These are phyloP conservation scores for Beauveria rudraprayagi DNA, from an alignment of 2,329 filamentous ascomycete genomes.

Conservation along the genomic window DNA sequence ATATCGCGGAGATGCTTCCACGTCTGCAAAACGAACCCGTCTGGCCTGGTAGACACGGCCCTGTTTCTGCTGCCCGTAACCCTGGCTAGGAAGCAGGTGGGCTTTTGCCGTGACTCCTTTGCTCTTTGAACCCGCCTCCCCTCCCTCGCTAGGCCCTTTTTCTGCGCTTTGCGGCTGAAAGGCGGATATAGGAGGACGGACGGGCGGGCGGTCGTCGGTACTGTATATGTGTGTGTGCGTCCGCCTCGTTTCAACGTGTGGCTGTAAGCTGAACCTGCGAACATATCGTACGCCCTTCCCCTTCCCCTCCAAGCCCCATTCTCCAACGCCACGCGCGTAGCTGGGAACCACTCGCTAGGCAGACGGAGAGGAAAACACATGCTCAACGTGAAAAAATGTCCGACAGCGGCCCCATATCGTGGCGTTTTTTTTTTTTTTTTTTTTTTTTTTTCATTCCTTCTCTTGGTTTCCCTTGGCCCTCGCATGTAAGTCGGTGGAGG, in stretches of 20 bases:
- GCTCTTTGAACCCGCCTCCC: too few relatives aligned
- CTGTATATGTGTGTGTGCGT: too few relatives aligned
- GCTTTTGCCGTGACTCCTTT: too few relatives aligned
- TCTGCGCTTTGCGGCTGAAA: not conserved
- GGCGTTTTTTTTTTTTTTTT: not conserved
- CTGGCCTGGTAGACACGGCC: too few relatives aligned
- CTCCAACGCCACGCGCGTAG: not conserved
- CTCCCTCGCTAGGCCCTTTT: not conserved
- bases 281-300: not conserved
- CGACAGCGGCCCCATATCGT: not conserved
- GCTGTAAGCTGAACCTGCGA: not conserved
- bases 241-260: not conserved
- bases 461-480: not conserved
- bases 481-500: too few relatives aligned
- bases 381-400: not conserved
- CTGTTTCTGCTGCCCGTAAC: too few relatives aligned
- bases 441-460: not conserved
- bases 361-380: not conserved
- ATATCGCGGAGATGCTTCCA: too few relatives aligned
- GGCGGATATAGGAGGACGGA: not conserved
- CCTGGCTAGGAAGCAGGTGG: too few relatives aligned
- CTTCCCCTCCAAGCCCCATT: too few relatives aligned
- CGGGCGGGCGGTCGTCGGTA: too few relatives aligned
- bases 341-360: not conserved
- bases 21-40: too few relatives aligned